These are phyloP conservation scores for Pyricularia grisea DNA, from an alignment of 2,329 filamentous ascomycete species.

Conservation along the genomic window DNA sequence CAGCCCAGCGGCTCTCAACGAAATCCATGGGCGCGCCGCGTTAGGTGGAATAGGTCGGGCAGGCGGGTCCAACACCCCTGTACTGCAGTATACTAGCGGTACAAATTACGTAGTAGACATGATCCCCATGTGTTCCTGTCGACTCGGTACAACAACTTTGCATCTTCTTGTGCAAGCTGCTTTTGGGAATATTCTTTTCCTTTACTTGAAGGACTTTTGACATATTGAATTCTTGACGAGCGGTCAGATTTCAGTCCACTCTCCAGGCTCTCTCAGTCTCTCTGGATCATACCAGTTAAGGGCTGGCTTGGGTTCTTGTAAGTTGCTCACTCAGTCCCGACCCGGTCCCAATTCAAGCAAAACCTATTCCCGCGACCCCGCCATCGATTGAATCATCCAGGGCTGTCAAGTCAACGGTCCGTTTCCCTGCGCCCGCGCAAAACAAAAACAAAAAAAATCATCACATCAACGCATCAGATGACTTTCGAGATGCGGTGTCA, in stretches of 20 bases:
- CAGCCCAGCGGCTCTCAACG: neutral
- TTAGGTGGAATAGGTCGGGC: neutral
- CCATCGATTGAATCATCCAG: neutral
- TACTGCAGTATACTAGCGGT: neutral
- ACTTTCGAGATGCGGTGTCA: neutral
- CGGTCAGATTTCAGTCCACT: neutral
- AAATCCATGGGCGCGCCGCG: neutral
- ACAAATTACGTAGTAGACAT: conserved; percentile 4
- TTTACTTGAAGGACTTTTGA: neutral
- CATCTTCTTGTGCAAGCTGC: neutral
- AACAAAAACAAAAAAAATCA: too few species aligned
- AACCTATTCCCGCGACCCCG: neutral
- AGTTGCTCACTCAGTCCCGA: neutral
- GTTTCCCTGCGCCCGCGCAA: neutral
- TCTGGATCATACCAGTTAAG: neutral
- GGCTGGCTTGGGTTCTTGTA: neutral
- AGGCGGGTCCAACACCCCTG: neutral
- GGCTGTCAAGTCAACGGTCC: neutral
- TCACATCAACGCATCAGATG: neutral
- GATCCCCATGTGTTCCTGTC: neutral
- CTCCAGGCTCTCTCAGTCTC: neutral
- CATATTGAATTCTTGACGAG: neutral
- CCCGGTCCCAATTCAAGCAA: neutral
- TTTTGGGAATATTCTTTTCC: neutral
- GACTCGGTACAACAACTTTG: neutral